Percentiles rank a stretch among this genome's conserved stretches.
Evolutionary conservation across 139 green algal genomes (phyloP).

Genomic region (Auxenochlorella pyrenoidosa): DNA sequence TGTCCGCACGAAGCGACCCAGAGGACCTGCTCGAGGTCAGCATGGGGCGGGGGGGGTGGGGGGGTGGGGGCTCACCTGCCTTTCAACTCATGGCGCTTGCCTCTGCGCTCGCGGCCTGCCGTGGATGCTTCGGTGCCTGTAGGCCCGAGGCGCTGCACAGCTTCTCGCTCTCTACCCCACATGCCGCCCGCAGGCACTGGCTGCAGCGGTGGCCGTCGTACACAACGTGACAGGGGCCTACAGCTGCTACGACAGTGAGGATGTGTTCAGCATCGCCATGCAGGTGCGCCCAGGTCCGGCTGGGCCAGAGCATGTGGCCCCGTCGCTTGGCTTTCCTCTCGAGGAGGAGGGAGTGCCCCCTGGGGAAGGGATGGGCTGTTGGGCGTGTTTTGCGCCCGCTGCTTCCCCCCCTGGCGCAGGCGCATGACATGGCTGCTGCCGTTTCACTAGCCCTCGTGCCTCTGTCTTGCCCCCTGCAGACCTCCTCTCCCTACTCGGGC

Average conservation of each 20-base stretch:
- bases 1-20: background rate
- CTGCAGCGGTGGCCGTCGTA: slow-evolving; percentile 51
- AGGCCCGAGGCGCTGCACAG: background rate
- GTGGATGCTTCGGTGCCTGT: too few species aligned
- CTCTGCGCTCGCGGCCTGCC: too few species aligned
- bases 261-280: slow-evolving; percentile 30
- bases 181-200: slow-evolving; percentile 33
- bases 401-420: too few species aligned
- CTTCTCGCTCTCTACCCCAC: background rate
- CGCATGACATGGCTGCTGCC: too few species aligned
- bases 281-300: too few species aligned
- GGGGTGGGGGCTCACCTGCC: background rate
- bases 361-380: too few species aligned
- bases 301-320: too few species aligned
- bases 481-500: background rate
- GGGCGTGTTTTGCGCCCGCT: too few species aligned
- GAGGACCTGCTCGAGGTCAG: slow-evolving; percentile 37
- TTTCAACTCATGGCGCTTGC: too few species aligned
- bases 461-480: background rate
- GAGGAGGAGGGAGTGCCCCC: too few species aligned
- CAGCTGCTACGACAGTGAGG: slow-evolving; percentile 60
- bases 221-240: slow-evolving; percentile 62
- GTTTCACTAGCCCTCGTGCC: too few species aligned
- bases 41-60: background rate
- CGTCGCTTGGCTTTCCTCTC: too few species aligned